Evolutionary conservation across 805 yeast species (phyloP).

Genomic region (Starmera pachycereana): DNA sequence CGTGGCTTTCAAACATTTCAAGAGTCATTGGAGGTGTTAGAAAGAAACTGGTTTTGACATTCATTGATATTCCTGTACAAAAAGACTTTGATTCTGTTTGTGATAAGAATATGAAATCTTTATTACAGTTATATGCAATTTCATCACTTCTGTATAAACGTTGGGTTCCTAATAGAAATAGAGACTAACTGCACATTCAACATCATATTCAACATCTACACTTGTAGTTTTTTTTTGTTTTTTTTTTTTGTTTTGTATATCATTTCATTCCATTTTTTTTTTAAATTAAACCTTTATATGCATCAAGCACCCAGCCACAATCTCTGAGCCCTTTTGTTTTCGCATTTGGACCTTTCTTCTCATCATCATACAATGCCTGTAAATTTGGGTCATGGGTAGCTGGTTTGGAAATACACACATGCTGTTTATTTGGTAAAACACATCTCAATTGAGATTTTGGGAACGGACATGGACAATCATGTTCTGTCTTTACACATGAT

Average conservation of each 20-base stretch:
- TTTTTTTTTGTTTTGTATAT: too few species aligned
- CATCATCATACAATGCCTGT: constrained; percentile 28
- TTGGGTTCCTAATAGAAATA: constrained; percentile 78
- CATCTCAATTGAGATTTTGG: constrained; percentile 83
- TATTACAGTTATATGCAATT: constrained; percentile 37
- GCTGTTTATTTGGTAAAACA: constrained; percentile 53
- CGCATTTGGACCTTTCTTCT: constrained; percentile 36
- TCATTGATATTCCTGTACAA: constrained; percentile 46
- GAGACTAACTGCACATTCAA: constrained; percentile 39
- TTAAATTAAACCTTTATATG: constrained; percentile 47
- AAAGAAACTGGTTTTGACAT: constrained; percentile 62
- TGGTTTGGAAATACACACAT: constrained; percentile 79
- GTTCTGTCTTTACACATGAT: constrained; percentile 57
- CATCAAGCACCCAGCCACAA: constrained; percentile 78
- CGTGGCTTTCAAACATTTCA: constrained; percentile 57
- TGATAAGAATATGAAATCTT: constrained; percentile 16
- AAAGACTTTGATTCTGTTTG: constrained; percentile 18
- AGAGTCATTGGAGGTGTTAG: constrained; percentile 84
- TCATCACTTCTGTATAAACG: constrained; percentile 64
- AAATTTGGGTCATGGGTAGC: constrained; percentile 33
- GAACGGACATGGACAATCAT: constrained; percentile 85
- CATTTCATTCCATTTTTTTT: background rate
- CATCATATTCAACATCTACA: background rate
- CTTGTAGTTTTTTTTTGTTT: background rate
- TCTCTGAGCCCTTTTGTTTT: constrained; percentile 49